Percentiles rank a stretch among this genome's conserved stretches.
phyloP scores from a whole-genome alignment of 2,329 filamentous ascomycete genomes.

The Coleophoma crateriformis region DNA sequence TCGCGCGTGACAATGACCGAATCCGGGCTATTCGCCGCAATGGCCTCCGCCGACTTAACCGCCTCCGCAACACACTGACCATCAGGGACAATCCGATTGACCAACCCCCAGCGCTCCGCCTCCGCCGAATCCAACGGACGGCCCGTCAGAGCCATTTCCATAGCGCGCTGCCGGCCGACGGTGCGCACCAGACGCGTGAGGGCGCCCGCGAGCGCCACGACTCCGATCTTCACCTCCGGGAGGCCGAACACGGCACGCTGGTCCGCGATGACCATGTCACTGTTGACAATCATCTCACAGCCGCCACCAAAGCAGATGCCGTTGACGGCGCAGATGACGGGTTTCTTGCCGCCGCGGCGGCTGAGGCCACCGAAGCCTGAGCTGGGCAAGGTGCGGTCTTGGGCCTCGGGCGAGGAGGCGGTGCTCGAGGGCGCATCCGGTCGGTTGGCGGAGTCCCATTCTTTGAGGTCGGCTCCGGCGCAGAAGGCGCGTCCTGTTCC shows the following conservation, averaged over 20 bases:
- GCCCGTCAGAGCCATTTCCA: conserved; percentile 66
- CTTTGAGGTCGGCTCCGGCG: conserved; percentile 62
- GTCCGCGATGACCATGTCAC: conserved; percentile 64
- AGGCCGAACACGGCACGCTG: conserved; percentile 56
- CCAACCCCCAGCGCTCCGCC: conserved; percentile 60
- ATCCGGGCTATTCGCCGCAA: conserved; percentile 68
- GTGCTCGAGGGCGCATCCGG: not conserved
- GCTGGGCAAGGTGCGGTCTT: conserved; percentile 19
- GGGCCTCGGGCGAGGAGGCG: conserved; percentile 9
- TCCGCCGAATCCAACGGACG: conserved; percentile 52
- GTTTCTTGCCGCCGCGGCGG: conserved; percentile 64
- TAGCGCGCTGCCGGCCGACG: conserved; percentile 63
- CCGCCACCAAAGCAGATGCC: conserved; percentile 71
- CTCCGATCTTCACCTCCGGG: conserved; percentile 67
- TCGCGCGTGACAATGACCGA: conserved; percentile 68
- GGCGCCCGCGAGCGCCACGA: conserved; percentile 66
- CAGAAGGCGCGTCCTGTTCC: conserved; percentile 61
- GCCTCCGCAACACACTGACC: conserved; percentile 49
- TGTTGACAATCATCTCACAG: conserved; percentile 70
- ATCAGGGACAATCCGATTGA: conserved; percentile 57
- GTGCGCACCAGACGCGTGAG: conserved; percentile 60
- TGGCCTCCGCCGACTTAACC: conserved; percentile 51
- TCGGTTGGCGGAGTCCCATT: conserved; percentile 48
- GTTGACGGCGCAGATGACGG: conserved; percentile 71
- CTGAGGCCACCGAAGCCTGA: conserved; percentile 62